Evolutionary conservation across 2,329 filamentous ascomycete species (phyloP).

Genomic region (Calonectria multiphialidica): DNA sequence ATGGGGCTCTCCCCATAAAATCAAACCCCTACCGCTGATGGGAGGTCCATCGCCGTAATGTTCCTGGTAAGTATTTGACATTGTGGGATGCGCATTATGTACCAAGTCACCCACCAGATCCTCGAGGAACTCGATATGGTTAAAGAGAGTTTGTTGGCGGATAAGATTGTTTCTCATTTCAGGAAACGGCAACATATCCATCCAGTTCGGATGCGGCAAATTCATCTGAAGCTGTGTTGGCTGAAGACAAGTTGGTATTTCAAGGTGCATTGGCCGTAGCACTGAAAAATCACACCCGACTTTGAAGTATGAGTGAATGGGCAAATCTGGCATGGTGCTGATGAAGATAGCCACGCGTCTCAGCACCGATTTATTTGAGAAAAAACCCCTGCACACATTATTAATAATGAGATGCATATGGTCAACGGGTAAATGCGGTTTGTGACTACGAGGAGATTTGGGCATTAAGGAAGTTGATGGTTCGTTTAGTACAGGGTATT

Average conservation of each 20-base stretch:
- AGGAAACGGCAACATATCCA: constrained; percentile 29
- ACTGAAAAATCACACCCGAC: background rate
- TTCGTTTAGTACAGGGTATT: background rate
- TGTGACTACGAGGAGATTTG: rapidly evolving
- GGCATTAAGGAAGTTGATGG: too few species aligned
- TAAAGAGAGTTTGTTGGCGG: constrained; percentile 12
- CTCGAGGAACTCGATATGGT: constrained; percentile 25
- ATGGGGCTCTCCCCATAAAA: constrained; percentile 23
- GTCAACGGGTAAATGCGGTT: constrained; percentile 7
- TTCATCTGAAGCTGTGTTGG: constrained; percentile 37
- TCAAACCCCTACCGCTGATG: background rate
- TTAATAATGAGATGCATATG: constrained; percentile 25
- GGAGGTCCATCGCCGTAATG: background rate
- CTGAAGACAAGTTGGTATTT: constrained; percentile 16
- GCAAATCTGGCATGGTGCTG: background rate
- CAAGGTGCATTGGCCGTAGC: background rate
- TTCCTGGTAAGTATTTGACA: background rate
- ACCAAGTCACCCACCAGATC: constrained; percentile 22
- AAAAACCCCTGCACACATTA: constrained; percentile 29
- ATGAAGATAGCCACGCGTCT: constrained; percentile 1
- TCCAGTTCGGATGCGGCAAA: constrained; percentile 28
- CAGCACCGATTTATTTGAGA: constrained; percentile 25
- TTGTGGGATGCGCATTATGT: background rate
- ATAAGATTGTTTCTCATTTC: constrained; percentile 32
- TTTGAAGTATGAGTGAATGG: background rate